Base-by-base conservation (phyloP, 345 rosid species). In the Eucalyptus guilfoylei region DNA sequence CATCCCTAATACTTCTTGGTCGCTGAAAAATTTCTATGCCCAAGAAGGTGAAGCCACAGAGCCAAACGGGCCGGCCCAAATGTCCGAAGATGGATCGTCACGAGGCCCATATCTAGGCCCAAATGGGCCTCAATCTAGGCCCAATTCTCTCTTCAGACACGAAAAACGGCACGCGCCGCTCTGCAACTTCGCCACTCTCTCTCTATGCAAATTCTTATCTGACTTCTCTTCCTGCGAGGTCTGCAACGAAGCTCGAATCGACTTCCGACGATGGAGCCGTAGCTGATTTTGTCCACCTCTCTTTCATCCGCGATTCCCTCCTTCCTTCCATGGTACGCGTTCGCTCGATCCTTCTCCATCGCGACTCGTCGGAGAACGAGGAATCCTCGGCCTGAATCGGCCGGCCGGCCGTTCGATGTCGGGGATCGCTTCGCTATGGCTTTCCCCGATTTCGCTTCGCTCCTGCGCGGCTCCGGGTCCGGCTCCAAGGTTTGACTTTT, bases 401-500 rank as follows among this genome's bases (percentile, higher is more conserved):
- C 4, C 62, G 62, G 52, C 67, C 67, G 67, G 52, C 19, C 49
- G 47, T 49, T 37, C 6, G 40, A 88, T 88, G 89, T 28, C 87
- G 58, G 45, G 45, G 76, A 58, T n/a, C 9, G 62, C 72, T 28
- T 64, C 88, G 24, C 34, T 92, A 89, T 93, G 91, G 88, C 86
- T 87, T 89, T 87, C 94, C 89, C 93, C 92, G 67, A 32, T 91
- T 80, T 88, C 90, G 48, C 94, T 93, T 88, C 92, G 52, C 42
- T 85, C 87, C 40, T 67, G 83, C 91, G 67, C 93, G 21, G 88
- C 89, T 91, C 90, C 93, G 21, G 88, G 89, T 91, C 90, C 93
- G 0, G 24, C 81, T 17, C 81, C 26, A 91, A 94, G 99, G 97
- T 92, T 91, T 91, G 97, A 96, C 34, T 49, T 91, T 87, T 88